Base-by-base conservation (phyloP, 75 land plant species). In the Pinus albicaulis region DNA sequence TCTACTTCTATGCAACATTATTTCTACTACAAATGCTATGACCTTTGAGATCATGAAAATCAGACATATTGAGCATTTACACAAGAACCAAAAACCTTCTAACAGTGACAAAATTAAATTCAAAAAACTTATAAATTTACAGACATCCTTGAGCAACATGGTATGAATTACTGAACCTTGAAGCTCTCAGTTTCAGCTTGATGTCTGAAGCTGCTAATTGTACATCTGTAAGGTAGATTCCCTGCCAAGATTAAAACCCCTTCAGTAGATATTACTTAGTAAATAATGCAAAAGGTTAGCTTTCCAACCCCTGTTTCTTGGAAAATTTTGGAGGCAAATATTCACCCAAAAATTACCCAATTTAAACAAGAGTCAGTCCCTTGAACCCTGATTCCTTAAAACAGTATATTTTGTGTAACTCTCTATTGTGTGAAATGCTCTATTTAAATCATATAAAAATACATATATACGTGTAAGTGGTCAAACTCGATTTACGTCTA, bases 201-300 rank as follows among this genome's bases (percentile, higher is more conserved):
- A 66, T 66, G 71, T 66, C 71, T 17, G 44, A 20, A 38, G 71
- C 71, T 17, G 24, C 23, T 66, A 66, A 38, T 66, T 66, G 71
- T 66, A 66, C 44, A 38, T 38, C 20, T 66, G 71, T 66, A 19
- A 66, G 71, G 44, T 66, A 36, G 71, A 66, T 66, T 66, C 71
- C 71, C 71, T 66, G 70, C 38, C 44, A 66, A 66, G 38, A 19
- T 19, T 34, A 66, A 26, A 66, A 17, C 8, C 19, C 19, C 44
- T 17, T 15, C 19, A 14, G 36, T 63, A 26, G 31, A 63, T 63
- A 28, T 63, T 23, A 31, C 44, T 31, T 34, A 20, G 17, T 36
- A 65, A 19, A 16, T 34, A 36, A 17, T 34, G n/a, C 6, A 14
- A 65, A 65, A 34, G 69, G 7, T 34, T 65, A 36, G 36, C 16